Conservation (phyloP, 1,139 yeast genomes). For the Taphrina populina region DNA sequence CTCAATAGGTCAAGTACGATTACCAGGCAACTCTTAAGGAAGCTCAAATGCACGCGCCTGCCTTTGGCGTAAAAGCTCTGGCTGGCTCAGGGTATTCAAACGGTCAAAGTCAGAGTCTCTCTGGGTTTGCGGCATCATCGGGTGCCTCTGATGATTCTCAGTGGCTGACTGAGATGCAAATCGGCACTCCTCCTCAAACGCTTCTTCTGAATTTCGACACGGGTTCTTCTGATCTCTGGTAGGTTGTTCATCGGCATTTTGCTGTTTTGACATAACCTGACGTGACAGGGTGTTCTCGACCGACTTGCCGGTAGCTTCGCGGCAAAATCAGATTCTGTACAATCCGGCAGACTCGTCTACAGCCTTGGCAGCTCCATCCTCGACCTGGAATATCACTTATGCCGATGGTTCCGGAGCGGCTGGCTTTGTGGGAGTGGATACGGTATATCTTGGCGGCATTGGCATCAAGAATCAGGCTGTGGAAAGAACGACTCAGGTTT, state of each 20-base stretch:
- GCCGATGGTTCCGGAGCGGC: conserved; percentile 43
- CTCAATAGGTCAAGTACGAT: conserved; percentile 16
- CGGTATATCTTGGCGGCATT: conserved; percentile 37
- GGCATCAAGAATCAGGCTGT: conserved; percentile 35
- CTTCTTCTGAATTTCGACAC: conserved; percentile 48
- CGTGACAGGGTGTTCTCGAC: conserved; percentile 43
- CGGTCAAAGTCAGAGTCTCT: neutral
- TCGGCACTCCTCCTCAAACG: conserved; percentile 49
- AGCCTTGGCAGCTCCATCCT: conserved; percentile 38
- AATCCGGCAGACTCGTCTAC: conserved; percentile 45
- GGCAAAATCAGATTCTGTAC: conserved; percentile 42
- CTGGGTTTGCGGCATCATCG: conserved; percentile 30
- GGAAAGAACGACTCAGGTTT: conserved; percentile 16
- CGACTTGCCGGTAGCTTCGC: conserved; percentile 40
- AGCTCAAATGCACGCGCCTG: neutral
- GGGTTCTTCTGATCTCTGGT: conserved; percentile 52
- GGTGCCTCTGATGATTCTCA: conserved; percentile 31
- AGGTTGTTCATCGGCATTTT: neutral
- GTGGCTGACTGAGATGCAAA: conserved; percentile 39
- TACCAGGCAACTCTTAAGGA: conserved; percentile 12
- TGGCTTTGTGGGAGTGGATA: conserved; percentile 43
- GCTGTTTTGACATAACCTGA: neutral
- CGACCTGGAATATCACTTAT: conserved; percentile 45
- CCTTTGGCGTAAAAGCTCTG: neutral
- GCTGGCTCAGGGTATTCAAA: neutral